These are phyloP conservation scores for Geotrichum aggregatum DNA, from an alignment of 1,139 yeast species.

Conservation along the genomic window DNA sequence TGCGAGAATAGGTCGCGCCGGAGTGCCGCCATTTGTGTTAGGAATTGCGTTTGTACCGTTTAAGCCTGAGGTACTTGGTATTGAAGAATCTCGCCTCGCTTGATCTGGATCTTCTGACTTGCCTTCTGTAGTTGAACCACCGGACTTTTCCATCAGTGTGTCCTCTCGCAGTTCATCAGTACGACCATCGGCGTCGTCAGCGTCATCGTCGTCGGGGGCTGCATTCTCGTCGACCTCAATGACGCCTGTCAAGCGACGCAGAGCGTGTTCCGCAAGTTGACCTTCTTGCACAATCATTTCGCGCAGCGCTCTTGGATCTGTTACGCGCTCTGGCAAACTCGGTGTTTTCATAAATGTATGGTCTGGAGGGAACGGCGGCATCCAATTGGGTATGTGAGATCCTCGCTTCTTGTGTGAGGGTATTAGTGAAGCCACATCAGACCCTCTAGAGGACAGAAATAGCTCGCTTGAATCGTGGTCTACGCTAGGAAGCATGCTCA, in stretches of 20 bases:
- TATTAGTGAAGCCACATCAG: conserved; percentile 30
- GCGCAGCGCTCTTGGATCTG: conserved; percentile 68
- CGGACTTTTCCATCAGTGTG: conserved; percentile 19
- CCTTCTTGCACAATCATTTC: conserved; percentile 75
- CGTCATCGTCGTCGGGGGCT: conserved; percentile 29
- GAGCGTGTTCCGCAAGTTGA: conserved; percentile 69
- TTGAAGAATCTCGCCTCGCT: too few relatives aligned
- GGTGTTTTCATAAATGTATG: conserved; percentile 83
- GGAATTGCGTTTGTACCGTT: too few relatives aligned
- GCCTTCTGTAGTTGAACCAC: background rate
- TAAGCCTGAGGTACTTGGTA: too few relatives aligned
- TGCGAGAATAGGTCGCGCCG: background rate
- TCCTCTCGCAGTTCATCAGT: conserved; percentile 18
- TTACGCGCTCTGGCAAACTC: conserved; percentile 55
- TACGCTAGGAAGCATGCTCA: conserved; percentile 38
- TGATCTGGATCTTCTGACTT: too few relatives aligned
- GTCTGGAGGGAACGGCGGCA: conserved; percentile 89
- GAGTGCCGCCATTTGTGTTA: background rate
- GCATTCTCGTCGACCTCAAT: conserved; percentile 30
- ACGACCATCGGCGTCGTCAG: conserved; percentile 26
- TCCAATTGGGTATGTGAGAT: conserved; percentile 62
- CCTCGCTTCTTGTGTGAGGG: conserved; percentile 50
- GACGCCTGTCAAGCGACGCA: conserved; percentile 49
- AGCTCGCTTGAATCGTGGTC: conserved; percentile 29
- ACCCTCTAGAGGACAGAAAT: conserved; percentile 30